Conservation (phyloP, 1,284 basidiomycete genomes). For the Apiotrichum brassicae region DNA sequence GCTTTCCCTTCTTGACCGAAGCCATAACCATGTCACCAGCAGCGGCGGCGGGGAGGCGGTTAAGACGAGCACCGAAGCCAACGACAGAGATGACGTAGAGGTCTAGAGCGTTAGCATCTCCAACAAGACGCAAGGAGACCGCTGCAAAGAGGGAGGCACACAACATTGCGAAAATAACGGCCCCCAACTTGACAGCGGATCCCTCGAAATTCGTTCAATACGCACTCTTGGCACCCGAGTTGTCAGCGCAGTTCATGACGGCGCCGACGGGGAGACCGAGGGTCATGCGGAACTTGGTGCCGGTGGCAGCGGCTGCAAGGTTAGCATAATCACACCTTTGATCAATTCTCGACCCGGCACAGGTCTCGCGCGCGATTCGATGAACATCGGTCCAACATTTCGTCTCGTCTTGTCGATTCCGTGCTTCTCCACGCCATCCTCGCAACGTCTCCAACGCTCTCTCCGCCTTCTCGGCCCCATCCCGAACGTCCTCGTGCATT, state of each 20-base stretch:
- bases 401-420: too few species aligned
- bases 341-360: neutral
- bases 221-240: conserved; percentile 90
- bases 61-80: conserved; percentile 90
- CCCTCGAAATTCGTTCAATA: conserved; percentile 7
- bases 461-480: too few species aligned
- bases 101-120: conserved; percentile 22
- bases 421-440: too few species aligned
- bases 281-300: conserved; percentile 96
- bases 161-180: too few species aligned
- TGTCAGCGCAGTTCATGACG: conserved; percentile 99
- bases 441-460: too few species aligned
- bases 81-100: conserved; percentile 50
- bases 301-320: conserved; percentile 53
- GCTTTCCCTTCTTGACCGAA: conserved; percentile 99
- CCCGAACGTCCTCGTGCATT: too few species aligned
- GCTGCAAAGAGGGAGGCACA: too few species aligned
- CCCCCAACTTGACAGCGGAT: neutral
- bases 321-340: neutral
- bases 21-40: conserved; percentile 99
- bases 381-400: neutral
- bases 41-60: conserved; percentile 95
- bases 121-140: neutral
- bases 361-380: neutral
- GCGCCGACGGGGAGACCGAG: conserved; percentile 94